A percentile compares a stretch with the other conserved stretches of the same genome.
These are phyloP conservation scores for Theobroma cacao DNA, from an alignment of 345 rosid species.

Conservation along the genomic window DNA sequence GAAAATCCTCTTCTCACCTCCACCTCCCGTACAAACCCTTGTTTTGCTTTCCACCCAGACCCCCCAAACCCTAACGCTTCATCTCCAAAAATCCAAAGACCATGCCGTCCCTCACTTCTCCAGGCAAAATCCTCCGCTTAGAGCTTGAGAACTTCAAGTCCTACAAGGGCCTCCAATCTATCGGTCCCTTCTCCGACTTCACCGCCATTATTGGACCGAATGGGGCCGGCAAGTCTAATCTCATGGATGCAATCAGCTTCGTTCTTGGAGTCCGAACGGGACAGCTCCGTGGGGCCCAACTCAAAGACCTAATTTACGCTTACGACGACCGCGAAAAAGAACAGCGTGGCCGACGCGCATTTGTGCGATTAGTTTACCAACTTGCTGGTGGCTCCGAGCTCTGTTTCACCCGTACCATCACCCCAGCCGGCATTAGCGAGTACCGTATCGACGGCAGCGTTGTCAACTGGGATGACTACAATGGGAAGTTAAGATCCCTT, in stretches of 20 bases:
- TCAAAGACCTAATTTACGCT: conserved; percentile 95
- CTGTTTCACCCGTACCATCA: conserved; percentile 69
- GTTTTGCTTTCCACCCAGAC: background rate
- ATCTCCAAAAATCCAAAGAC: background rate
- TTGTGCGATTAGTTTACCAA: conserved; percentile 72
- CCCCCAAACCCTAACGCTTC: conserved; percentile 3
- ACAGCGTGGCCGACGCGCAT: conserved; percentile 82
- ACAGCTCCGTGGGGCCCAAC: conserved; percentile 94
- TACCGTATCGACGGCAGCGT: conserved; percentile 71
- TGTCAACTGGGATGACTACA: conserved; percentile 91
- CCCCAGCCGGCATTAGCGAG: conserved; percentile 81
- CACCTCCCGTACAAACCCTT: conserved; percentile 28
- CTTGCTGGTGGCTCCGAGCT: conserved; percentile 73
- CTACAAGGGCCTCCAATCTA: conserved; percentile 75
- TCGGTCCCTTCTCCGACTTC: conserved; percentile 96
- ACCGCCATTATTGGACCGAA: conserved; percentile 98
- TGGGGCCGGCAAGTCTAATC: conserved; percentile 95
- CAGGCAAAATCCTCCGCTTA: conserved; percentile 72
- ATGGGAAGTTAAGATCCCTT: conserved; percentile 61
- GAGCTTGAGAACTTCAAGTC: conserved; percentile 99
- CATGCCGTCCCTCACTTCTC: conserved; percentile 69
- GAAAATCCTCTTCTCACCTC: conserved; percentile 7
- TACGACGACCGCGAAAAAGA: conserved; percentile 88
- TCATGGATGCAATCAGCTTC: conserved; percentile 99
- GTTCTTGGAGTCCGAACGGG: conserved; percentile 96